Evolutionary conservation across 441 rosid species (phyloP), one percentile per base, ranked within the genome.

Genomic region (Adansonia grandidieri): DNA sequence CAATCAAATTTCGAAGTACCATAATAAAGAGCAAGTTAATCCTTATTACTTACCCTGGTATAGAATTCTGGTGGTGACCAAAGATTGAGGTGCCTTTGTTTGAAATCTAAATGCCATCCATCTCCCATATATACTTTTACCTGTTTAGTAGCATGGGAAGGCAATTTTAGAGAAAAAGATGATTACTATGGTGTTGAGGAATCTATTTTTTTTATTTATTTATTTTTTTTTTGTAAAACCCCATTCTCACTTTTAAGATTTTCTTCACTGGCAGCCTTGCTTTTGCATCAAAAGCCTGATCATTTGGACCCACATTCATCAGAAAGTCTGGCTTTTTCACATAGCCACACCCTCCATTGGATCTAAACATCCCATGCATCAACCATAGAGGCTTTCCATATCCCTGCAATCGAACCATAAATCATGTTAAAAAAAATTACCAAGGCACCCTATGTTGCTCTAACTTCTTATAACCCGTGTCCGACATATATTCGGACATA

Each of bases 281-380:
- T 80, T 80, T 87, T 54, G 93, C 91, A 82, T 89, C 87, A 78
- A 86, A 89, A 17, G 85, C 82, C 76, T 86, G 86, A 58, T 82
- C 80, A 28, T 65, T 78, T 44, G 86, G 86, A 78, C 89, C 92
- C 75, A 82, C 82, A 65, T 84, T 73, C 87, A 88, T 87, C 75
- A 91, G 73, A 82, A 89, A 86, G 37, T 84, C 78, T 6, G 95
- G 95, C 82, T 91, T 91, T 78, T 88, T 89, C 66, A 91, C 88
- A 74, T 91, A 91, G 17, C 94, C 94, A 47, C 91, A 89, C 47
- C 89, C 89, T 77, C 93, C 95, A 70, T 91, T 91, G 54, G 92
- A 86, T 86, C 89, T 86, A 82, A 89, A 91, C 94, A 88, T 89
- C 24, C 94, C 94, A 32, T 91, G 95, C 95, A 91, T 91, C 79